Conservation (phyloP, 164 flowering plant genomes). For the Berberis vulgaris region DNA sequence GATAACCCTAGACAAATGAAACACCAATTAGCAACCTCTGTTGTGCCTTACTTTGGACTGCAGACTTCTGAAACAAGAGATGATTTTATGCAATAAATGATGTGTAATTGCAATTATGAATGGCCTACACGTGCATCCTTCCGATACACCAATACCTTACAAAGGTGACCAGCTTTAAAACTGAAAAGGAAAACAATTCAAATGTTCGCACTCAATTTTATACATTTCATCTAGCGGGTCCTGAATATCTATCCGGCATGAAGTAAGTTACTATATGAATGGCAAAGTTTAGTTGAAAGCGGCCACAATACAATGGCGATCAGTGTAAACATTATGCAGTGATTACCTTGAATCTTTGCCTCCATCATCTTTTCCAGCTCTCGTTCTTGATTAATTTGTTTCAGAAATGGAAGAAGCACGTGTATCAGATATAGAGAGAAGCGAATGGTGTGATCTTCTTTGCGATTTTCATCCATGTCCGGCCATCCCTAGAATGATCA, state of each 20-base stretch:
- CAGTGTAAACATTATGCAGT: not conserved
- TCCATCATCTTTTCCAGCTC: conserved; percentile 34
- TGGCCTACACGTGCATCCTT: not conserved
- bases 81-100: not conserved
- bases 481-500: conserved; percentile 6
- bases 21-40: not conserved
- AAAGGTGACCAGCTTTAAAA: not conserved
- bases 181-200: not conserved
- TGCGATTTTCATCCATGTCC: conserved; percentile 1
- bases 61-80: not conserved
- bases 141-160: not conserved
- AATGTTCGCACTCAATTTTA: not conserved
- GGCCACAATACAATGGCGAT: conserved; percentile 3
- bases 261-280: not conserved
- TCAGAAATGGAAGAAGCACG: conserved; percentile 37
- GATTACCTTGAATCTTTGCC: conserved; percentile 42
- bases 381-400: conserved; percentile 31
- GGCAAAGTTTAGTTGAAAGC: not conserved
- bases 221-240: not conserved
- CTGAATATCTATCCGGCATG: too few relatives aligned
- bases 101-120: not conserved
- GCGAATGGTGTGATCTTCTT: conserved; percentile 15
- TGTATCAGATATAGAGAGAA: conserved; percentile 25
- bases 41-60: not conserved
- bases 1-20: conserved; percentile 26